Base-by-base conservation (phyloP, 1,139 yeast species). In the Protomyces pachydermus region DNA sequence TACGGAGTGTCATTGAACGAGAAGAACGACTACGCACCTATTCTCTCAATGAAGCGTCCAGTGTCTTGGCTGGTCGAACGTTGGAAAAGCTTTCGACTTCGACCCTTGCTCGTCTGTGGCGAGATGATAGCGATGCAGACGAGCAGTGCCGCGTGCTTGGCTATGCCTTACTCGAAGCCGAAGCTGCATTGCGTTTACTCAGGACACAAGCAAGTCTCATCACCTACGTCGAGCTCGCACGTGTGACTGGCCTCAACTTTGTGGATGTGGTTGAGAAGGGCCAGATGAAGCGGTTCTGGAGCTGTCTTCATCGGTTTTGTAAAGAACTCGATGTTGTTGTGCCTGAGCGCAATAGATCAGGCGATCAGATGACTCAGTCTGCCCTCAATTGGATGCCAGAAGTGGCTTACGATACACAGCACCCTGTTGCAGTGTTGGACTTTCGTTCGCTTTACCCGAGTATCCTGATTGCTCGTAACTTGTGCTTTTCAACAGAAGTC, bases 321-420 rank as follows among this genome's bases (percentile, higher is more conserved):
- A 34, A 56, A 14, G 58, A 48, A 10, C 34, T 38, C 10, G 54
- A 39, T 9, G 50, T 54, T 32, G 54, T 60, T 35, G 58, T 60
- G 54, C 64, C 64, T 12, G 58, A 50, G 14, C 54, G 54, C 23
- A 34, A 48, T 1, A 42, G 58, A 3, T 56, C 54, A 2, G 64
- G 58, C 25, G 57, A 45, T 14, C 64, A 60, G 18, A 60, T 60
- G 64, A 48, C 58, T 1, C 54, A 60, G 32, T 45, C 54, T n/a
- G 58, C 64, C n/a, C 38, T 60, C 35, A 60, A 60, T 39, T 60
- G 54, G 46, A 60, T 60, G 64, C 64, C 64, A 5, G 54, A 54
- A n/a, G 54, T 54, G 12, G 64, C 57, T 16, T 60, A 60, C n/a
- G 64, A 60, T 25, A 54, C 58, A 3, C 54, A 60, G 9, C 53